A percentile compares a stretch with the other conserved stretches of the same genome.
Conservation (phyloP, 1,284 basidiomycete species). For the Ceratobasidium papillatum region DNA sequence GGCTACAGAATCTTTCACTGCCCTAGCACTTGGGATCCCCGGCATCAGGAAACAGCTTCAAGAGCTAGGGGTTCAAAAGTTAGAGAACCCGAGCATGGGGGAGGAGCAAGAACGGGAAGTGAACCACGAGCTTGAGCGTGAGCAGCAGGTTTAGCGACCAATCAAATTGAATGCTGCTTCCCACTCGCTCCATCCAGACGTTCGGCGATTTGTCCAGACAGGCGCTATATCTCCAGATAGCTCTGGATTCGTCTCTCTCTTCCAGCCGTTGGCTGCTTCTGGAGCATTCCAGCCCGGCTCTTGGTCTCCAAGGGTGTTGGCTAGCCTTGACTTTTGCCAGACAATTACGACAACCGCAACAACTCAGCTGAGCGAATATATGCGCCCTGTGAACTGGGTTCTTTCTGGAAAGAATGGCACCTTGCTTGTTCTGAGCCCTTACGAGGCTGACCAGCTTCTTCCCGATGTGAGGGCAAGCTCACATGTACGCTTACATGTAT, state of each 20-base stretch:
- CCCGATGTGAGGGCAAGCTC: slow-evolving; percentile 52
- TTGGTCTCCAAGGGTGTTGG: background rate
- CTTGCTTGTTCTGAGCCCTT: slow-evolving; percentile 56
- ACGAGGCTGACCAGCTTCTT: slow-evolving; percentile 57
- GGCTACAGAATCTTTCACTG: background rate
- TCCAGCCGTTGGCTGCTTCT: background rate
- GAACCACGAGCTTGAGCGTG: slow-evolving; percentile 31
- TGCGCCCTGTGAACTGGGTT: slow-evolving; percentile 53
- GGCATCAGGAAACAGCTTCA: slow-evolving; percentile 46
- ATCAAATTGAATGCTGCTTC: slow-evolving; percentile 7
- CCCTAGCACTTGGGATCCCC: background rate
- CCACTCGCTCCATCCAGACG: slow-evolving; percentile 2
- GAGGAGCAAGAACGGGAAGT: slow-evolving; percentile 60
- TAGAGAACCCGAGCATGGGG: slow-evolving; percentile 49
- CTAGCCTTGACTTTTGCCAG: slow-evolving; percentile 49
- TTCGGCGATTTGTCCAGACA: slow-evolving; percentile 4
- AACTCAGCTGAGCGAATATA: background rate
- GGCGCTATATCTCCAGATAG: background rate
- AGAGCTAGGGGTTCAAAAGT: slow-evolving; percentile 49
- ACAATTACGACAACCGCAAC: slow-evolving; percentile 44
- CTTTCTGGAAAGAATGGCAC: slow-evolving; percentile 48
- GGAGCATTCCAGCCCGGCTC: background rate
- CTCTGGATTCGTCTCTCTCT: background rate
- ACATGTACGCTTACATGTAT: slow-evolving; percentile 56
- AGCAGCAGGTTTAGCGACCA: slow-evolving; percentile 38